A percentile compares a stretch with the other conserved stretches of the same genome.
phyloP scores from a whole-genome alignment of 2,329 filamentous ascomycete species.

The Fusarium equiseti region DNA sequence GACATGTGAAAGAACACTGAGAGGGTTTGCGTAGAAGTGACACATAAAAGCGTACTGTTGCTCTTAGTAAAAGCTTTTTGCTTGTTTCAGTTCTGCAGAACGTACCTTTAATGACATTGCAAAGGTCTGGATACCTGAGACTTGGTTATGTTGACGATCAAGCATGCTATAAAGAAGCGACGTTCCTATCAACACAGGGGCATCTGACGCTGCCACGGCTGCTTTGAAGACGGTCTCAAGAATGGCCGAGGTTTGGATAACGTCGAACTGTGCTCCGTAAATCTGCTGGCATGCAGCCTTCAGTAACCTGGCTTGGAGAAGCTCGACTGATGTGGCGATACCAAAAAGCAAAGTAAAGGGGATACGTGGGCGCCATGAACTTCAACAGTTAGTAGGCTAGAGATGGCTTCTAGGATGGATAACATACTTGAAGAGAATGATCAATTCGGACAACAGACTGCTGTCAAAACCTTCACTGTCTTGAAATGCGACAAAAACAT shows the following conservation, averaged over 20 bases:
- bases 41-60: constrained; percentile 85
- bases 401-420: too few species aligned
- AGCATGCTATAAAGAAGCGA: constrained; percentile 72
- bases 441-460: constrained; percentile 75
- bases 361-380: constrained; percentile 78
- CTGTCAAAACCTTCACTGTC: constrained; percentile 87
- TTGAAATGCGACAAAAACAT: constrained; percentile 79
- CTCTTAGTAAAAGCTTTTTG: constrained; percentile 12
- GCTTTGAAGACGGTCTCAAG: constrained; percentile 78
- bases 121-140: constrained; percentile 80
- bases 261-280: constrained; percentile 80
- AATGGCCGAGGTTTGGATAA: constrained; percentile 77
- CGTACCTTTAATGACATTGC: constrained; percentile 75
- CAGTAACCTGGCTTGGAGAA: constrained; percentile 79
- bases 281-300: constrained; percentile 76
- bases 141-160: constrained; percentile 80
- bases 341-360: constrained; percentile 83
- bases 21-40: constrained; percentile 83
- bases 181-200: constrained; percentile 72
- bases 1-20: constrained; percentile 71
- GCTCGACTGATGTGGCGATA: constrained; percentile 83
- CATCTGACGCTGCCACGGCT: constrained; percentile 69
- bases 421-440: constrained; percentile 74
- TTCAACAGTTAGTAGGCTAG: constrained; percentile 50
- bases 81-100: neutral